Base-by-base conservation (phyloP, 768 basidiomycete genomes). In the Termitomyces sp. region DNA sequence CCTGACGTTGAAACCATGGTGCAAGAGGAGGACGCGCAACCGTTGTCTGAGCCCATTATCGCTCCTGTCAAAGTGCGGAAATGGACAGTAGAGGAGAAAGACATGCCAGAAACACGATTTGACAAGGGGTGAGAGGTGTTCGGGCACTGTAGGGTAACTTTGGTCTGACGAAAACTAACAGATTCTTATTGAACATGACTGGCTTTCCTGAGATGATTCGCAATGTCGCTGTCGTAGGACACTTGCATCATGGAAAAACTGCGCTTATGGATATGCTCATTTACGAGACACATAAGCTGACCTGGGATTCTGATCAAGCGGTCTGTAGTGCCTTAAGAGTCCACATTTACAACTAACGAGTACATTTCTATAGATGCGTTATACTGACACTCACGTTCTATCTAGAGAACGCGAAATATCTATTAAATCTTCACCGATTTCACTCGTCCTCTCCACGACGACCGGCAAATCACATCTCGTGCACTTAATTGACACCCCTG, bases 191-290 rank as follows among this genome's bases (percentile, higher is more conserved):
- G 69, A 95, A 91, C 69, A 87, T 97, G 85, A 91, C 92, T 69
- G 81, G 84, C 11, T 92, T 94, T 73, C 96, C 95, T 31, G 91
- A 94, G 59, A 96, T 95, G 88, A 86, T 98, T 71, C 87, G 97
- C 56, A 98, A 98, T 73, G 91, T 99, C 32, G 94, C 94, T 56
- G 84, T 99, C 17, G 96, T 96, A 15, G 97, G 97, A 14, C 96
- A 98, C 70, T 76, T 99, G 54, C 97, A 99, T 70, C 97, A 99
- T 69, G 97, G 97, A 68, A 99, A 99, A 79, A 98, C 97, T 0
- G 89, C 94, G 1, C 78, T 99, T 52, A 79, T 99, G 85, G 97
- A 99, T 73, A 98, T 98, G 94, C 83, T 99, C 61, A 88, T 96
- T 7, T 91, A 93, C 66, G 95, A 98, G 76, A 99, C 97, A 0